Evolutionary conservation across 1,284 basidiomycete genomes (phyloP), one percentile per base, ranked within the genome.

Genomic region (Papiliotrema laurentii): DNA sequence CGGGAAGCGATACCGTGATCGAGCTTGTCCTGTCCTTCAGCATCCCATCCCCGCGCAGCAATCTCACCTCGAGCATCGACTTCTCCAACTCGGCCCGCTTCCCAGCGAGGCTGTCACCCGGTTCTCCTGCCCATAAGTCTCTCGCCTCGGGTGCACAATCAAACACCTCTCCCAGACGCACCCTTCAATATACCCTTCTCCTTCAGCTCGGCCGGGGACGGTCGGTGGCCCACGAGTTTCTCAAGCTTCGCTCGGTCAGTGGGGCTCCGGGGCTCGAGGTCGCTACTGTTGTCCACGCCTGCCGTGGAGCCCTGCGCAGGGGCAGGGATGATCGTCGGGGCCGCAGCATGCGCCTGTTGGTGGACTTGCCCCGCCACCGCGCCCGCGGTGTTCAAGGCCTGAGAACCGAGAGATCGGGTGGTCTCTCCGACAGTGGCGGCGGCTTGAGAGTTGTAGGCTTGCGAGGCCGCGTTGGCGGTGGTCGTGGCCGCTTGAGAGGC

Each of bases 121-220:
- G 64, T 7, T 41, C 54, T 42, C 69, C 68, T 72, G 45, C 14
- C 16, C 10, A 21, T 6, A 21, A 16, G 38, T 35, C 18, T 18
- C 18, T 10, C 30, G 21, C 26, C 26, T 24, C 19, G n/a, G 24
- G 5, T 22, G 4, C 21, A 9, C 31, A 13, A 35, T 6, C 21
- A n/a, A n/a, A n/a, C n/a, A 19, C 16, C 18, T 16, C 21, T 7
- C 7, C 19, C 10, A 25, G 7, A 64, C 75, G 47, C 52, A 82
- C 85, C 83, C 74, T 87, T 87, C 53, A 88, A 78, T 54, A 88
- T 87, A 63, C 85, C 85, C 58, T 83, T 80, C 41, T 83, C 82
- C 53, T 86, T 77, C 36, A 89, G 77, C 49, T 86, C 82, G 38
- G 79, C 69, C 63, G 83, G 81, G 14, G 81, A 78, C 9, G 83